Base-by-base conservation (phyloP, 305 asterid genomes). In the Lippia alba region DNA sequence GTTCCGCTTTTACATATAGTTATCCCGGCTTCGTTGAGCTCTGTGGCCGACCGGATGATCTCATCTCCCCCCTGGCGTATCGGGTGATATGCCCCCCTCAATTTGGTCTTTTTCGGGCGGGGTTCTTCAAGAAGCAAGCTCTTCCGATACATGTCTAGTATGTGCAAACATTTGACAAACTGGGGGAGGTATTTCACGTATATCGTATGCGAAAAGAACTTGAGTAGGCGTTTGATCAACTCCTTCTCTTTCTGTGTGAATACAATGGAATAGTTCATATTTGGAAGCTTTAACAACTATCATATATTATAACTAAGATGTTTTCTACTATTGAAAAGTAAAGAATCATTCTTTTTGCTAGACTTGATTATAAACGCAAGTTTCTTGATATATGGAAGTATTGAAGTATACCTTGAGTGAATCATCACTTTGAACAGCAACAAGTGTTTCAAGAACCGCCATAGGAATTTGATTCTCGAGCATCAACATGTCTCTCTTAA, bases 401-500 rank as follows among this genome's bases (percentile, higher is more conserved):
- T 36, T 5, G 9, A 36, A 36, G 9, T 9, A 7, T 49, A 49
- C 55, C 55, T 49, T 15, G 18, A 49, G 18, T 49, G 18, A n/a
- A 14, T 49, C 16, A 17, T 49, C 55, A 17, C 8, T n/a, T 15
- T 49, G 55, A n/a, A 49, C 0, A 15, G 55, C n/a, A 49, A 49
- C 19, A n/a, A 49, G 55, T 49, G 3, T 49, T 49, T 49, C 55
- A 49, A 49, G 55, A 5, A 49, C 55, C 19, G 0, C 19, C 19
- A 49, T 49, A n/a, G 55, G 55, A n/a, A 49, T 14, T n/a, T 49
- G 55, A 49, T 49, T 49, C 55, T 49, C 55, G 12, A 83, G 81
- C 75, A 83, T 64, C 56, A 83, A 50, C 82, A 86, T 81, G 69
- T 83, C 89, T 0, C 80, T 82, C 55, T 30, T 83, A 15, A 83